Base-by-base conservation (phyloP, 1,284 basidiomycete genomes). In the Kalmanozyma brasiliensis region DNA sequence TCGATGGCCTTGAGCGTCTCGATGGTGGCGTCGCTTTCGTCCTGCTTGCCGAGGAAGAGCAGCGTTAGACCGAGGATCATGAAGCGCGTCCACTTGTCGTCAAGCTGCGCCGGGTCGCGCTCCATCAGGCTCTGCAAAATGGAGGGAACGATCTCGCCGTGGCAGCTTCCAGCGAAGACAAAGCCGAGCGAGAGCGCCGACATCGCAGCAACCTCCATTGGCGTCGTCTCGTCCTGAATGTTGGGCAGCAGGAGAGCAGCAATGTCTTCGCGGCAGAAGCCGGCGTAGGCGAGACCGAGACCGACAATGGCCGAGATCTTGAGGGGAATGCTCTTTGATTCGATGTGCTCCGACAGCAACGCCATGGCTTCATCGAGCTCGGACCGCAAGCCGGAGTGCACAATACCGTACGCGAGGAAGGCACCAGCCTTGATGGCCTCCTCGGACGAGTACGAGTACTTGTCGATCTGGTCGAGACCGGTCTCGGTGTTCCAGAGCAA, bases 341-440 rank as follows among this genome's bases (percentile, higher is more conserved):
- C 91, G 43, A 94, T 88, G 83, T 97, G 91, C 44, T 98, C 96
- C 26, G 89, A 89, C 4, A 99, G 87, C 23, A 99, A 87, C 1
- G 94, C 94, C 47, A 95, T 87, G 1, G 94, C 93, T 4, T 94
- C 91, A 76, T 99, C 96, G 36, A 93, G 90, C 83, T 98, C 95
- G 3, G 93, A 92, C 49, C 92, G 89, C 17, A 98, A 89, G 57
- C 91, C 89, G 17, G 90, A 89, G 83, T 94, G 94, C 26, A 98
- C 85, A 66, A 98, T 89, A 69, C 96, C 96, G 36, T 91, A 97
- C 0, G 96, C 96, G 29, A 99, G 87, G 55, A 97, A 87, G 1
- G 95, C 94, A 57, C 96, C 96, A 22, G 95, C 89, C 85, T 98
- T 98, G 86, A 98, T 97, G 82, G 94, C 87, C 82, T 99, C 96